These are phyloP conservation scores for Ceratonia siliqua DNA, from an alignment of 306 rosid species.

Conservation along the genomic window DNA sequence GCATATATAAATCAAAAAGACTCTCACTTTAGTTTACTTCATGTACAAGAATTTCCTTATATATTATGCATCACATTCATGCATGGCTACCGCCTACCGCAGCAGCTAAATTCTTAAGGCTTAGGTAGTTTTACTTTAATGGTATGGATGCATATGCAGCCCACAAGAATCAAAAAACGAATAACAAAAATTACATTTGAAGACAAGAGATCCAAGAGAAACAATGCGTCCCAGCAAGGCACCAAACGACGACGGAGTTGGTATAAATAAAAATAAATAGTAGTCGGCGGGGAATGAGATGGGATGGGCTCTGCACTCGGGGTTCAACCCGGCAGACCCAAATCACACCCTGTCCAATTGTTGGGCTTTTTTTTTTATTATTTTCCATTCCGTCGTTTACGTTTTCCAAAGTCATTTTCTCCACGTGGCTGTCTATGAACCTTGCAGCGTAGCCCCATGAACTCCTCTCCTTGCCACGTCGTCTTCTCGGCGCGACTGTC, in stretches of 20 bases:
- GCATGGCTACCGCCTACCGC: no score
- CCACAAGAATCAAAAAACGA: neutral
- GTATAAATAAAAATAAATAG: neutral
- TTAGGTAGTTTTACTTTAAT: neutral
- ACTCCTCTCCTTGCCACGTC: slow-evolving; percentile 45
- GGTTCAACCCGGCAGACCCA: slow-evolving; percentile 32
- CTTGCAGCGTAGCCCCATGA: slow-evolving; percentile 41
- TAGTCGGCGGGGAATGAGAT: neutral
- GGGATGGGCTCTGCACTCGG: slow-evolving; percentile 28
- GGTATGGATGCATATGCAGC: neutral
- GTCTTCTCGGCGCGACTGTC: neutral
- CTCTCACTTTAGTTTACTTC: slow-evolving; percentile 31
- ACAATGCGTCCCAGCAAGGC: neutral
- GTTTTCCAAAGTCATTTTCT: slow-evolving; percentile 21
- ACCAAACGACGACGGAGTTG: neutral
- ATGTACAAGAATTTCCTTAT: slow-evolving; percentile 21
- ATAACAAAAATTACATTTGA: neutral
- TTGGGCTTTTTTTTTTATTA: neutral
- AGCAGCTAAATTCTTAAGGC: neutral
- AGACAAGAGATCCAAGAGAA: neutral
- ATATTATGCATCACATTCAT: no score
- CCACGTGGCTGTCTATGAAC: slow-evolving; percentile 47
- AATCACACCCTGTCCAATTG: slow-evolving; percentile 42
- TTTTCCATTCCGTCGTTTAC: neutral
- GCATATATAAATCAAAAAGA: neutral